Evolutionary conservation across 768 basidiomycete genomes (phyloP), one percentile per base, ranked within the genome.

Genomic region (Dioszegia aurantiaca): DNA sequence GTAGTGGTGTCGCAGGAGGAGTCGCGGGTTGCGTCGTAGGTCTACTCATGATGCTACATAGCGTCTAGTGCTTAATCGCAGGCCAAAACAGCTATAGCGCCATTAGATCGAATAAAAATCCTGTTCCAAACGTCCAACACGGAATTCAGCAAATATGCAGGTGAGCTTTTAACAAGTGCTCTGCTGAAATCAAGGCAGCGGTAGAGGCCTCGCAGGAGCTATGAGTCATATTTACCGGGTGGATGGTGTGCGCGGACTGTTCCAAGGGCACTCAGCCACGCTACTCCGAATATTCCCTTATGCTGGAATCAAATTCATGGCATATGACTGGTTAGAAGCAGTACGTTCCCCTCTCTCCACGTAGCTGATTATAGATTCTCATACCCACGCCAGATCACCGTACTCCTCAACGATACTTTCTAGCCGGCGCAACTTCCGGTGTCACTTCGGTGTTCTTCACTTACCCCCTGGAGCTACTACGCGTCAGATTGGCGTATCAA

Each of bases 101-200:
- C 95, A 3, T 82, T 99, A 47, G 95, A 99, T 76, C 82, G 95
- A 73, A 93, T 99, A 67, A 99, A 99, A 80, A 99, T 99, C 68
- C 85, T 99, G 47, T 95, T 98, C 73, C 94, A 99, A 76, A 90
- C 95, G 0, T 90, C 90, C 6, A 95, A 94, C 76, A 88, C 89
- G 8, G 94, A 98, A 58, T 99, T 88, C 73, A 83, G 84, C 73
- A 89, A 91, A 76, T 98, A 93, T 79, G 84, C 92, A 58, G 93
- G 93, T 90, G 58, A 58, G 84, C 69, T 14, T 14, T 31, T n/a
- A n/a, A n/a, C n/a, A n/a, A n/a, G 17, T 8, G 4, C 14, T 19
- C 14, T 30, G n/a, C 39, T 24, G 43, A 8, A 41, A 9, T 26
- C 27, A 73, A 93, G 93, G 94, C 42, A 85, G 87, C 8, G 94